Evolutionary conservation across 2,329 filamentous ascomycete genomes (phyloP), one percentile per base, ranked within the genome.

Genomic region (Aureobasidium sp.): DNA sequence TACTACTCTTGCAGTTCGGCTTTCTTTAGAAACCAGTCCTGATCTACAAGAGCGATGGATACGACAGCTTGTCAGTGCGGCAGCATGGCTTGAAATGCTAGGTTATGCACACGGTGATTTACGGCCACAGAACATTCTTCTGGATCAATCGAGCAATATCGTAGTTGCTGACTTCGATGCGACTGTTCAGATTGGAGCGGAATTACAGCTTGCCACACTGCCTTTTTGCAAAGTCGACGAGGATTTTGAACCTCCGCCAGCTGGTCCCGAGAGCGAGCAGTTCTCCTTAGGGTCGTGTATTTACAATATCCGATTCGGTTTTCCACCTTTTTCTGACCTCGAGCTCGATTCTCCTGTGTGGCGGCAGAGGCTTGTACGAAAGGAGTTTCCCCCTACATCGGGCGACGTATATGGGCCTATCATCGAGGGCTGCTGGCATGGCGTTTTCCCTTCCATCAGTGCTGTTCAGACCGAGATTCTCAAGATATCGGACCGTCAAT

Each of bases 41-140:
- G 32, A 38, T 1, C 8, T 29, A 4, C 45, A 38, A 29, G 32
- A 49, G 6, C 32, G 32, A 4, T 49, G 45, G 45, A 49, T 49
- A 12, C 16, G 8, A n/a, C 45, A 49, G n/a, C 45, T 49, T 8
- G 22, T 38, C 32, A 29, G 22, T n/a, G 45, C 32, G 32, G 32
- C 32, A 19, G 45, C 45, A 8, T 49, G 45, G 45, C 45, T 49
- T 3, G 45, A 49, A 21, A 30, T 7, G 24, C 16, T 49, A 29
- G 45, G 45, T 37, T 29, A 29, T 14, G 44, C 44, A 3, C 44
- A 49, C 24, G 44, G 44, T 21, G 44, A 49, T 21, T 8, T 49
- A 4, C 44, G 44, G 29, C 44, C 32, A 19, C n/a, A 38, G 1
- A 38, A 49, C 22, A 38, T 49, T 4, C 32, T 38, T 10, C 6